Base-by-base conservation (phyloP, 441 rosid genomes). In the Metrosideros polymorpha region DNA sequence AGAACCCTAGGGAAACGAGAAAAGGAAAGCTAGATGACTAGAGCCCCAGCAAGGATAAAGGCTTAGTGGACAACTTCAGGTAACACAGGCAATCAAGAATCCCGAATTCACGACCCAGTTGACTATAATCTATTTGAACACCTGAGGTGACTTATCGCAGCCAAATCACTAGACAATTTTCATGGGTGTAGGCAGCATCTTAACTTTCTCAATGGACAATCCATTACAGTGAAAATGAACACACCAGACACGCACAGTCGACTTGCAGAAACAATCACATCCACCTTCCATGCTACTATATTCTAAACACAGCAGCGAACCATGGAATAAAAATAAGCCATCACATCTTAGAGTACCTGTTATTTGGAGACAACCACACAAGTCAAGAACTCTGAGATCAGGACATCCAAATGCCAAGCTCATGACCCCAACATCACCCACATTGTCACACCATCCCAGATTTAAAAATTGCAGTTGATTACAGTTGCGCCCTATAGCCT, bases 371-470 rank as follows among this genome's bases (percentile, higher is more conserved):
- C 99, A 98, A 82, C 97, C 96, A 88, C 99, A 96, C 87, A 98
- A 92, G 88, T 96, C 95, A 22, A 98, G 90, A 84, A 91, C 93
- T 90, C 93, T 92, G 86, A 98, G 97, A 87, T 96, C 97, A 29
- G 99, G 99, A 61, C 99, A 98, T 83, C 99, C 98, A 85, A 90
- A 90, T 82, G 98, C 99, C 90, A 97, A 90, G 90, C 93, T 93
- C 95, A 92, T 91, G 30, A 97, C 99, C 29, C 99, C 99, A 47
- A 61, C 85, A 91, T 96, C 99, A 63, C 97, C 90, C 82, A 96
- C 96, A 87, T 94, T 90, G 86, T 98, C 99, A 84, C 99, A 96
- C 99, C 99, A 98, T 84, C 99, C 99, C 77, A 98, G 93, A 90
- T 93, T 97, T 79, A 98, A 89, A 61, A 93, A 91, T 88, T 95